These are phyloP conservation scores for Chlorella vulgaris DNA, from an alignment of 139 green algal genomes.

Conservation along the genomic window DNA sequence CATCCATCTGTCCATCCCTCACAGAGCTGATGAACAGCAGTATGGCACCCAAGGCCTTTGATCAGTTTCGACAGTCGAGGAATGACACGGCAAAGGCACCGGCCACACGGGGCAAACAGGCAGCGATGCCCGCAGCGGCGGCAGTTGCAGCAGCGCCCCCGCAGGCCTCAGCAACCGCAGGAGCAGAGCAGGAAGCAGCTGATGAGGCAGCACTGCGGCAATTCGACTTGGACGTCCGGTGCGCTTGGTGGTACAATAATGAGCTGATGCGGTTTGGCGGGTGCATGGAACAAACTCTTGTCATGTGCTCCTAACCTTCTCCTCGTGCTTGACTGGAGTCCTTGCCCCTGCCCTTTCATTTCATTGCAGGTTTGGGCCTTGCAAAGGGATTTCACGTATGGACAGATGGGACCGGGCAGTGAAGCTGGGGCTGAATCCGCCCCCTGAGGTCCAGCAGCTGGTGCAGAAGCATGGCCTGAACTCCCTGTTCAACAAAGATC, in stretches of 20 bases:
- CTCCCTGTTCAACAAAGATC: slow-evolving; percentile 4
- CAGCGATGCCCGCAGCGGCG: background rate
- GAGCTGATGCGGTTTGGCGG: too few relatives aligned
- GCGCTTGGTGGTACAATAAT: too few relatives aligned
- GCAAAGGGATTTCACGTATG: slow-evolving; percentile 33
- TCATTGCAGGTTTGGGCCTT: slow-evolving; percentile 38
- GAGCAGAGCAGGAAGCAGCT: background rate
- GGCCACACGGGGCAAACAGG: background rate
- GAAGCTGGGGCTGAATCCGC: slow-evolving; percentile 41
- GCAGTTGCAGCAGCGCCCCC: background rate
- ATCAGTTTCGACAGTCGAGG: background rate
- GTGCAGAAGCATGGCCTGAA: slow-evolving; percentile 1
- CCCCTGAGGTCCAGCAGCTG: slow-evolving; percentile 18
- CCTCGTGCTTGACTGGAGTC: too few relatives aligned
- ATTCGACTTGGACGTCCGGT: slow-evolving; percentile 31
- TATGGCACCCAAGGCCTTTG: background rate
- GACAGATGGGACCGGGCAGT: slow-evolving; percentile 37
- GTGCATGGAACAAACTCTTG: too few relatives aligned
- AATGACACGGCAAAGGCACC: background rate
- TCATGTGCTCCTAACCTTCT: background rate
- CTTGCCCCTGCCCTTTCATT: background rate
- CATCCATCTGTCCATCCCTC: too few relatives aligned
- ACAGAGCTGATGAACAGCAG: slow-evolving; percentile 16
- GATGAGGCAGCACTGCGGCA: slow-evolving; percentile 15
- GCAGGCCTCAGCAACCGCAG: background rate